Percentiles rank a stretch among this genome's conserved stretches.
Conservation (phyloP, 2,329 filamentous ascomycete genomes). For the Penicillium paneum region DNA sequence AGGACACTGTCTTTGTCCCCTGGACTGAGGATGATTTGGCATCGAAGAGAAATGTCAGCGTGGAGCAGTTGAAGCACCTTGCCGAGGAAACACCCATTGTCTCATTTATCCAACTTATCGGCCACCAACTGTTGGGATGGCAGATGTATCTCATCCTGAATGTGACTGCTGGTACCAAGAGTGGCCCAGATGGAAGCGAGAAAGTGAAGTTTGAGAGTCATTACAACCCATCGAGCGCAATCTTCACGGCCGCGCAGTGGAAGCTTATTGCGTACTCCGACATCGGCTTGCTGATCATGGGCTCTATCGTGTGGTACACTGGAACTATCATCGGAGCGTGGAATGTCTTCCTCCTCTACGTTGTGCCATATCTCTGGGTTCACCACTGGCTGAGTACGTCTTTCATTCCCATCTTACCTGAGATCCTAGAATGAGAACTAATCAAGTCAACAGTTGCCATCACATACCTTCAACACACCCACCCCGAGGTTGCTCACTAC, state of each 20-base stretch:
- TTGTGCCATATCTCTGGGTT: conserved; percentile 65
- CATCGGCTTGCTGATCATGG: conserved; percentile 55
- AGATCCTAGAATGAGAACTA: not conserved
- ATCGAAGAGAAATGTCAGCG: conserved; percentile 44
- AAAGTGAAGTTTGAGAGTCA: conserved; percentile 44
- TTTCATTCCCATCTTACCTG: not conserved
- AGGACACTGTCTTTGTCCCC: conserved; percentile 65
- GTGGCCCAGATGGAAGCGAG: conserved; percentile 36
- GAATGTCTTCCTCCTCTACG: conserved; percentile 59
- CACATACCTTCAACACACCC: conserved; percentile 72
- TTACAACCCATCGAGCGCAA: conserved; percentile 59
- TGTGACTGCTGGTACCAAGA: conserved; percentile 49
- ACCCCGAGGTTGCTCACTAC: conserved; percentile 57
- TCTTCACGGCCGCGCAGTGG: conserved; percentile 59
- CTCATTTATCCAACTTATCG: conserved; percentile 53
- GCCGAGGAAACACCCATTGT: conserved; percentile 61
- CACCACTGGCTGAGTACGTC: conserved; percentile 65
- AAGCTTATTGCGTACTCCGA: conserved; percentile 58
- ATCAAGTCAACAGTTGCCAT: conserved; percentile 56
- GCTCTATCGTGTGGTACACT: conserved; percentile 51
- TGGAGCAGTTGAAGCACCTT: conserved; percentile 51
- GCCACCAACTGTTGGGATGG: conserved; percentile 65
- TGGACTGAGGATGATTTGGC: conserved; percentile 38
- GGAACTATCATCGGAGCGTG: conserved; percentile 54
- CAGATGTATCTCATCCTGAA: conserved; percentile 63